Evolutionary conservation across 768 basidiomycete species (phyloP), one percentile per base, ranked within the genome.

Genomic region (Trametes cinnabarina): DNA sequence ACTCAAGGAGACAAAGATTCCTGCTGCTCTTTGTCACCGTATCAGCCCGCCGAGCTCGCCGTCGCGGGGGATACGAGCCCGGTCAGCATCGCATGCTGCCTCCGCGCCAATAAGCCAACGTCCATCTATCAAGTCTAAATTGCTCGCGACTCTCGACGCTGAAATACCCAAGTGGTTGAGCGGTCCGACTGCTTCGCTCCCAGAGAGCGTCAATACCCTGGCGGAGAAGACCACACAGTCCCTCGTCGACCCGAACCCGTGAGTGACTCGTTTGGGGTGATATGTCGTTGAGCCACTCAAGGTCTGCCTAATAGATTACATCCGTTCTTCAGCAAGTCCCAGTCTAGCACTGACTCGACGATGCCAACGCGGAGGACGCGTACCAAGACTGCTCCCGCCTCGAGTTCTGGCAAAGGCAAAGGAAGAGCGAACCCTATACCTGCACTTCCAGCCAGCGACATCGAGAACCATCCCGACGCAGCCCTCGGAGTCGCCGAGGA

Each of bases 81-180:
- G 55, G 15, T 22, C 47, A 2, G 34, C 42, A 43, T 53, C 57
- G 1, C 57, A 61, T n/a, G 8, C 12, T 19, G 39, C 30, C 30
- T 7, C 51, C 15, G 11, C 34, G 17, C 9, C 51, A 17, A n/a
- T 19, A 4, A 3, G 49, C 1, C 26, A n/a, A 8, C 35, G 42
- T 15, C 32, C 56, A 25, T 30, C 53, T 11, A 47, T 39, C 25
- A 61, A 53, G n/a, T 67, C 68, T 3, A 65, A 55, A 43, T 44
- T 69, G 4, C 58, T 69, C 2, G 63, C 64, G 4, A 55, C 62
- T 1, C 51, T 69, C 17, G 68, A 69, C 47, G 63, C 61, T 11
- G 58, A 61, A 46, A 52, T 65, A 17, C 58, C 63, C 23, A 25
- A 20, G 4, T 49, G 58, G 60, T 44, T 49, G 3, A 49, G 34